Base-by-base conservation (phyloP, 2,329 filamentous ascomycete genomes). In the Cytospora schulzeri region DNA sequence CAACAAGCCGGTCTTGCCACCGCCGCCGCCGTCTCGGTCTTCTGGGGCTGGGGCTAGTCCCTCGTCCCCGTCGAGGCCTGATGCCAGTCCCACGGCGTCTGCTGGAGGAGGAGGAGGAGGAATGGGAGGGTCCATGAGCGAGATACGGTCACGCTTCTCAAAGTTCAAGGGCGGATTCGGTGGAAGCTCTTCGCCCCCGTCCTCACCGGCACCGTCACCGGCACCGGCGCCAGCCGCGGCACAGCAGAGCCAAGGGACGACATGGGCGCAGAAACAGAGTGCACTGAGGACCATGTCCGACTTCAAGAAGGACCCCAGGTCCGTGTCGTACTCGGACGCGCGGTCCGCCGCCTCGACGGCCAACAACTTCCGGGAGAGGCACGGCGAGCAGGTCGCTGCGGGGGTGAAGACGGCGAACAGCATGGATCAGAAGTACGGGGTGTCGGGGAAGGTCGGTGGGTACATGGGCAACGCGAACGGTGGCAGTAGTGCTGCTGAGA, bases 311-410 rank as follows among this genome's bases (percentile, higher is more conserved):
- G 81, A 90, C 69, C 87, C 88, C 1, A 83, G 84, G 4, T 84
- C 84, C 1, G 85, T 89, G 2, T 87, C 85, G 0, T 68, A 88
- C 2, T 76, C 84, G 5, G 87, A 91, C 70, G 80, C 84, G 11
- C 81, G 79, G 65, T 76, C 80, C 48, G 84, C 87, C 17, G 88
- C 85, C 1, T 80, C 81, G 31, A 90, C 87, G 45, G 83, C 84
- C 48, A 88, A 86, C 68, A 89, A 89, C 71, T 91, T 92, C 74
- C 86, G 88, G 17, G 85, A 91, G 72, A 79, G 88, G 31, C 88
- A 92, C 70, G 85, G 88, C 4, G 88, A 89, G 22, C 87, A 91
- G 72, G 84, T 91, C 7, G 83, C 85, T 1, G 77, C 84, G 7
- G 88, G 88, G 0, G 80, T 83, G 70, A 79, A 81, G 70, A 81